A percentile compares a stretch with the other conserved stretches of the same genome.
phyloP scores from a whole-genome alignment of 352 stramenopile species.

The Phytophthora boehmeriae region DNA sequence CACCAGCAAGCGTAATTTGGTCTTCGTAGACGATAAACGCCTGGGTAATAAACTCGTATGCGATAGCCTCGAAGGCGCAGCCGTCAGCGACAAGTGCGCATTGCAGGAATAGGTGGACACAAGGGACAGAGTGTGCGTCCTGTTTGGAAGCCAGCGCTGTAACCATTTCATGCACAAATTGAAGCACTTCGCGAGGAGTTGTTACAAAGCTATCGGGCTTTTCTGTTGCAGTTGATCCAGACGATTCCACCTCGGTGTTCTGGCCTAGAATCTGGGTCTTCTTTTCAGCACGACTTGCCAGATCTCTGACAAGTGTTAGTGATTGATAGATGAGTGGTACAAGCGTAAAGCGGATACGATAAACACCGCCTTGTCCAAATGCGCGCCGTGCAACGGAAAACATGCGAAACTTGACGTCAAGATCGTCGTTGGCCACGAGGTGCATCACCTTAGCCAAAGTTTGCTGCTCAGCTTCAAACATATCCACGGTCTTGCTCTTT shows the following conservation, averaged over 20 bases:
- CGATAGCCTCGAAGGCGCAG: slow-evolving; percentile 89
- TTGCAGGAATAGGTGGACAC: slow-evolving; percentile 95
- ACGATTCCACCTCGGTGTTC: slow-evolving; percentile 16
- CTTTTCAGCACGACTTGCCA: slow-evolving; percentile 26
- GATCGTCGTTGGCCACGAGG: slow-evolving; percentile 86
- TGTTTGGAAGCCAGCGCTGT: slow-evolving; percentile 89
- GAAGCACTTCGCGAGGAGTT: slow-evolving; percentile 93
- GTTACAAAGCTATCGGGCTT: slow-evolving; percentile 28
- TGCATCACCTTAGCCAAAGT: slow-evolving; percentile 94
- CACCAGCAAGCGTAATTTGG: slow-evolving; percentile 91
- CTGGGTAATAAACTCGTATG: slow-evolving; percentile 97
- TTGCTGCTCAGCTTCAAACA: slow-evolving; percentile 88
- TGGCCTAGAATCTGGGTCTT: slow-evolving; percentile 22
- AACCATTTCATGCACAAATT: slow-evolving; percentile 98
- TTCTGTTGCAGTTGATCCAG: background rate
- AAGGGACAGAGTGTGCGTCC: slow-evolving; percentile 71
- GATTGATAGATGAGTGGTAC: slow-evolving; percentile 93
- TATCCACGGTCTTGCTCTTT: slow-evolving; percentile 35
- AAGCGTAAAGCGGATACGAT: slow-evolving; percentile 92
- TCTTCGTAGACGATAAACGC: slow-evolving; percentile 98
- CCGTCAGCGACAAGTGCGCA: slow-evolving; percentile 90
- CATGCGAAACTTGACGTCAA: slow-evolving; percentile 62
- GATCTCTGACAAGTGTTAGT: slow-evolving; percentile 77
- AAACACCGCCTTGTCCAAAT: slow-evolving; percentile 87
- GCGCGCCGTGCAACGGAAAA: slow-evolving; percentile 68